Evolutionary conservation across 352 stramenopile species (phyloP), one percentile per base, ranked within the genome.

Genomic region (Phytophthora fragariae): DNA sequence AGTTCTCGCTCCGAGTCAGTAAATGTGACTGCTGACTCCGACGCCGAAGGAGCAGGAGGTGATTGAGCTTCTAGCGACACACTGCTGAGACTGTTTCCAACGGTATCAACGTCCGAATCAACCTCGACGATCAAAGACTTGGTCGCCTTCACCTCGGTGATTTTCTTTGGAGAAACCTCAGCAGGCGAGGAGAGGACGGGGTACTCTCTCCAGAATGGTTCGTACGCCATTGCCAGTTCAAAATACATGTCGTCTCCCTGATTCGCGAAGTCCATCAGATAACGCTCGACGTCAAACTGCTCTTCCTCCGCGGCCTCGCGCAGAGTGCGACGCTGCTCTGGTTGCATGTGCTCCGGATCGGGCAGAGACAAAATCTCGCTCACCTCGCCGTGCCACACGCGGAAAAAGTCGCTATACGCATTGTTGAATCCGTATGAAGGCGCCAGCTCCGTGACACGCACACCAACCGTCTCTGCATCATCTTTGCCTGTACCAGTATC

Each of bases 281-380:
- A 99, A 33, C 98, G 91, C 70, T 99, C 97, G 9, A 91, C 57
- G 78, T 99, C 91, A 82, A 99, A 99, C 47, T 98, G 91, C 39
- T 88, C 64, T 57, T 98, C 83, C 79, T 99, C 98, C 3, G 85
- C 86, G 6, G 84, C 65, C 49, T 97, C 76, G 21, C 96, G 90
- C 58, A 97, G 65, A n/a, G 78, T 65, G 10, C 82, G 67, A 49
- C 95, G 91, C 53, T 96, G 76, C n/a, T 83, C 72, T 8, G 82
- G 79, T n/a, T 84, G 82, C 24, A 84, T 90, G 49, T 87, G 77
- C 52, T 98, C 95, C 1, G 95, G 96, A 49, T 97, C 86, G 31
- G 94, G 93, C 24, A 98, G 80, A 56, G 98, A 96, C n/a, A 99
- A 75, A 70, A 98, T 92, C 57, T 98, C 94, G 27, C 90, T 86